These are phyloP conservation scores for Polytrichum commune DNA, from an alignment of 225 moss, liverwort and hornwort species.

Conservation along the genomic window DNA sequence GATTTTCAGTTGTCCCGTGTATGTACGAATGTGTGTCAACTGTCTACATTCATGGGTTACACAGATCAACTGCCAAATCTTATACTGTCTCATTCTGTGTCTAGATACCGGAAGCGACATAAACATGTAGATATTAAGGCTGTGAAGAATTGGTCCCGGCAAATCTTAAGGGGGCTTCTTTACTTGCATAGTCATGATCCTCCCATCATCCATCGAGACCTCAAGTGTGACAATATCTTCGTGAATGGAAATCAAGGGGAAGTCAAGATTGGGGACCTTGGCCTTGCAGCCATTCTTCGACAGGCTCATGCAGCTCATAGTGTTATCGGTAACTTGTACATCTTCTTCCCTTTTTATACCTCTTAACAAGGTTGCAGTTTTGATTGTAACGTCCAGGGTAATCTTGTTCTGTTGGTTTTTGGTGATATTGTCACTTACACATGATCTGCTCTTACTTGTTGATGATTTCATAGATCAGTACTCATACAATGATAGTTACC, in stretches of 20 bases:
- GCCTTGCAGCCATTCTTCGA: slow-evolving; percentile 72
- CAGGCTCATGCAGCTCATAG: slow-evolving; percentile 75
- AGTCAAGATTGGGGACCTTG: slow-evolving; percentile 80
- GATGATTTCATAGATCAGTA: too few species aligned
- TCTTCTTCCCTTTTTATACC: neutral
- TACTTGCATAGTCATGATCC: slow-evolving; percentile 82
- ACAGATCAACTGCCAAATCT: too few species aligned
- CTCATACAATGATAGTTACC: too few species aligned
- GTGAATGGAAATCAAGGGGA: slow-evolving; percentile 77
- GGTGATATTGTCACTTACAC: too few species aligned
- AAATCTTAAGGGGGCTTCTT: slow-evolving; percentile 63
- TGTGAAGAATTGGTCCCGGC: slow-evolving; percentile 75
- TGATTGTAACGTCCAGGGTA: too few species aligned
- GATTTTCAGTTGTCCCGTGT: too few species aligned
- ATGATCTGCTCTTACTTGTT: too few species aligned
- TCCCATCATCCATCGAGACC: slow-evolving; percentile 74
- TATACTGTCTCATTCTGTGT: neutral
- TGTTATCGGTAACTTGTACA: slow-evolving; percentile 42
- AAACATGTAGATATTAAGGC: slow-evolving; percentile 78
- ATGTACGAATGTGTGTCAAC: too few species aligned
- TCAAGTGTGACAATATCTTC: slow-evolving; percentile 81
- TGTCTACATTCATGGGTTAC: too few species aligned
- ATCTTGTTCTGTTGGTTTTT: neutral
- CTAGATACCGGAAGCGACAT: slow-evolving; percentile 62
- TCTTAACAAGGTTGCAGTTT: neutral